These are phyloP conservation scores for Lachancea nothofagi DNA, from an alignment of 805 yeast genomes.

Conservation along the genomic window DNA sequence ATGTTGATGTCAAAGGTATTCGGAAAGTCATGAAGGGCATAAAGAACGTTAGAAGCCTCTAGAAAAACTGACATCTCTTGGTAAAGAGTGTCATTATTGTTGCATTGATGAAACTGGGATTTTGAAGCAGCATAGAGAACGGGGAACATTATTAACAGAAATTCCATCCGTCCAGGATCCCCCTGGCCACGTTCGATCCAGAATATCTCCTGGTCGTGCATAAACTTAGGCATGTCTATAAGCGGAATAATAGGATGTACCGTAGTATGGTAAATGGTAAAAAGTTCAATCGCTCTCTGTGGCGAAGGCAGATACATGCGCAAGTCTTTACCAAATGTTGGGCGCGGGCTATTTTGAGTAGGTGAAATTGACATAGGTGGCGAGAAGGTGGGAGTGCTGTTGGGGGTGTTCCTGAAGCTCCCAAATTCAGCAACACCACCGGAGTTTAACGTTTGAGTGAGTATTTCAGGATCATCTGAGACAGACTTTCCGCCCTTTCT, in stretches of 20 bases:
- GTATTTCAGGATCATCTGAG: neutral
- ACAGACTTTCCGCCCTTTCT: constrained; percentile 1
- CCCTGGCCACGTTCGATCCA: constrained; percentile 35
- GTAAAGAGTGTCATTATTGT: constrained; percentile 35
- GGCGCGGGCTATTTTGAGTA: constrained; percentile 4
- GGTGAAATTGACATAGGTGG: constrained; percentile 2
- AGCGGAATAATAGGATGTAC: constrained; percentile 55
- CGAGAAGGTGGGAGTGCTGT: constrained; percentile 3
- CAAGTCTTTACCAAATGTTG: constrained; percentile 27
- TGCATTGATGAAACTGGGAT: constrained; percentile 54
- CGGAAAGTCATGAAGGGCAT: constrained; percentile 47
- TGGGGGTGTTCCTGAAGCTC: neutral
- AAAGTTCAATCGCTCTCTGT: constrained; percentile 42
- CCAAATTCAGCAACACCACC: neutral
- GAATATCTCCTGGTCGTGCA: constrained; percentile 42
- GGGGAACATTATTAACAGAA: constrained; percentile 47
- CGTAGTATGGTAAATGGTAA: constrained; percentile 45
- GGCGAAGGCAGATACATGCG: constrained; percentile 42
- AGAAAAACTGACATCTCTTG: constrained; percentile 47
- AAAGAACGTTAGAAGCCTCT: constrained; percentile 45
- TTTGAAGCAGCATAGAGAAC: constrained; percentile 54
- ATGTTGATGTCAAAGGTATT: constrained; percentile 39
- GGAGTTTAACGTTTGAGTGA: neutral
- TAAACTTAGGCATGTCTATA: constrained; percentile 41
- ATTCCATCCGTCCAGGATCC: constrained; percentile 35